Evolutionary conservation across 495 filamentous ascomycete genomes (phyloP), one percentile per base, ranked within the genome.

Genomic region (Penicillium coprophilum): DNA sequence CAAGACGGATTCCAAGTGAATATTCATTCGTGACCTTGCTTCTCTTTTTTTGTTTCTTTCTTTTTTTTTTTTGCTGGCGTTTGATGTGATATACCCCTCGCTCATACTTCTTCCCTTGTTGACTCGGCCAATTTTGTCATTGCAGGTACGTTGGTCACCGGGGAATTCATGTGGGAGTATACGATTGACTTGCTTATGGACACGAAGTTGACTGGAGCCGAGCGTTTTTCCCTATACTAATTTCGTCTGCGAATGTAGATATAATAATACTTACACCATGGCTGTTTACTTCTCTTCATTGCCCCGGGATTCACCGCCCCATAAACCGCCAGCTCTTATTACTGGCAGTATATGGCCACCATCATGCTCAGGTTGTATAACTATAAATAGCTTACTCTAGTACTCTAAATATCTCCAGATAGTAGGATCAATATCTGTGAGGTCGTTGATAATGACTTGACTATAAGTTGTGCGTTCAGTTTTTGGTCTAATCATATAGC

Each of bases 21-120:
- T 46, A 46, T 15, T 11, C 6, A 28, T 50, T 59, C 53, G 52
- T 17, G 32, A 39, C 12, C 20, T 52, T 52, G 23, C 38, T 28
- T 41, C n/a, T n/a, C n/a, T n/a, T n/a, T 61, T 44, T n/a, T 21
- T 34, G 19, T 24, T 51, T n/a, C 30, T 56, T 8, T 58, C 55
- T 36, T 56, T 8, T 58, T 56, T 56, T 43, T 51, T 53, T 50
- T 61, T 59, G 52, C 31, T 64, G 74, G 72, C 72, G 72, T 77
- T 77, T 64, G 55, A 72, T 74, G 70, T 73, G 74, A 77, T 77
- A 77, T 77, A 77, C 74, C 74, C 74, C 68, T 70, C 59, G 64
- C 63, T 66, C 61, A 59, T 57, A 56, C 58, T 64, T 65, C 45
- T 63, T 61, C 48, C 58, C 44, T 64, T 57, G 45, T 58, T 62